Evolutionary conservation across 257 asterid genomes (phyloP), one percentile per base, ranked within the genome.

Genomic region (Solanum pimpinellifolium): DNA sequence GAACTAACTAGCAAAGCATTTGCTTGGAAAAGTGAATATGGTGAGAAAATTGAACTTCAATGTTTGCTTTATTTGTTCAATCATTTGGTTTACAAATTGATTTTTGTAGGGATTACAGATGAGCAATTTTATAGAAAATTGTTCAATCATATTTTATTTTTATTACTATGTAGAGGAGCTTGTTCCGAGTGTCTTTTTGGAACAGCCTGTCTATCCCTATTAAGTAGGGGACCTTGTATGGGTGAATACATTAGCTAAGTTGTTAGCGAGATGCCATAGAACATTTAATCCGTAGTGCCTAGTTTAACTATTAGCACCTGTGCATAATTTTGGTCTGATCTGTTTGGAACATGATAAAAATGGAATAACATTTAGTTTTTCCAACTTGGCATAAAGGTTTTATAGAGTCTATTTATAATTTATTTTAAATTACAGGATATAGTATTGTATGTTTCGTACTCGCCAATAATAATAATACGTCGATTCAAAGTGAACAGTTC

Each of bases 111-210:
- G 14, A 70, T 70, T 33, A 31, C 77, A 31, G 7, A 11, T 31
- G 1, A 14, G 31, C 4, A 69, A 6, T 15, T 29, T 14, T 29
- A 69, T 3, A 13, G 75, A 29, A 69, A 14, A 29, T 7, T 29
- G 76, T 69, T 15, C 1, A 7, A 7, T 23, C 59, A 49, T 49
- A 41, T 41, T 7, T 41, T 7, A 11, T 47, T 47, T 44, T 46
- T 46, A 13, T 14, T 14, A 49, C 33, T 25, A 5, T 66, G 73
- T 18, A 25, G 20, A 25, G 12, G 18, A 4, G 9, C 25, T 59
- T 59, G 27, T 7, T 0, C 1, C 12, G 27, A 59, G 1, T 0
- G 27, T 59, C 3, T 59, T 21, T 0, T 2, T 8, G 25, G 4
- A 59, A 59, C n/a, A 49, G 3, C 66, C 66, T 1, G 5, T 59